phyloP scores from a whole-genome alignment of 352 stramenopile genomes.

The Saprolegnia diclina region DNA sequence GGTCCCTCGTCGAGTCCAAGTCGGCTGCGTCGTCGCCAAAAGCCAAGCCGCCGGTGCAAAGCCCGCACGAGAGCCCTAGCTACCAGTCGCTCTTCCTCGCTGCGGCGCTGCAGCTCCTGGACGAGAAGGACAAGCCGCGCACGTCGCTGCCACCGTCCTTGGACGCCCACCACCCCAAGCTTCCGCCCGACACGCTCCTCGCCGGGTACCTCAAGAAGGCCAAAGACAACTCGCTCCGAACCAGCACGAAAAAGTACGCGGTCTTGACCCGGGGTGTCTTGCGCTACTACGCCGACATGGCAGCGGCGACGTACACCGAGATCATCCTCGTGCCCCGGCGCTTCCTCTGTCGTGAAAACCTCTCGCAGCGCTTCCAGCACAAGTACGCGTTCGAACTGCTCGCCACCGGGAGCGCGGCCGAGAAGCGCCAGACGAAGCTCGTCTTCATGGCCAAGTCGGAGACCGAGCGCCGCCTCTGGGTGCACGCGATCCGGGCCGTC shows the following conservation, averaged over 20 bases:
- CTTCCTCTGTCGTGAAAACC: constrained; percentile 16
- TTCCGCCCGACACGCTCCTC: constrained; percentile 18
- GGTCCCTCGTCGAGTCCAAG: background rate
- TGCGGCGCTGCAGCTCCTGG: constrained; percentile 24
- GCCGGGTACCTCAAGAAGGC: constrained; percentile 24
- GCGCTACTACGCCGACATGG: constrained; percentile 10
- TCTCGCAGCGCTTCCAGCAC: constrained; percentile 25
- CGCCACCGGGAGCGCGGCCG: background rate
- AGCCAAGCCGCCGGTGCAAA: background rate
- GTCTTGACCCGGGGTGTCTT: constrained; percentile 15
- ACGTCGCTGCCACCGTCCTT: background rate
- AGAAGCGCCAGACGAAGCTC: constrained; percentile 15
- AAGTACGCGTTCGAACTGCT: constrained; percentile 26
- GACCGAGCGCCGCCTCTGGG: constrained; percentile 18
- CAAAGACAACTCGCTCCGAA: constrained; percentile 27
- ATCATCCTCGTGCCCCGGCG: constrained; percentile 4
- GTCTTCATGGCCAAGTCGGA: constrained; percentile 24
- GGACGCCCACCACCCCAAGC: background rate
- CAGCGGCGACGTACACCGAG: background rate
- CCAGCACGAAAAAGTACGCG: constrained; percentile 23
- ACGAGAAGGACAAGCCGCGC: background rate
- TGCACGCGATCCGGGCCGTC: constrained; percentile 22
- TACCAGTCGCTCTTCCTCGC: constrained; percentile 26
- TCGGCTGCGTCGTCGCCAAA: background rate
- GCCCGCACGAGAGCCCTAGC: background rate